These are phyloP conservation scores for Lenwebbia sp. DNA, from an alignment of 345 rosid genomes.

Conservation along the genomic window DNA sequence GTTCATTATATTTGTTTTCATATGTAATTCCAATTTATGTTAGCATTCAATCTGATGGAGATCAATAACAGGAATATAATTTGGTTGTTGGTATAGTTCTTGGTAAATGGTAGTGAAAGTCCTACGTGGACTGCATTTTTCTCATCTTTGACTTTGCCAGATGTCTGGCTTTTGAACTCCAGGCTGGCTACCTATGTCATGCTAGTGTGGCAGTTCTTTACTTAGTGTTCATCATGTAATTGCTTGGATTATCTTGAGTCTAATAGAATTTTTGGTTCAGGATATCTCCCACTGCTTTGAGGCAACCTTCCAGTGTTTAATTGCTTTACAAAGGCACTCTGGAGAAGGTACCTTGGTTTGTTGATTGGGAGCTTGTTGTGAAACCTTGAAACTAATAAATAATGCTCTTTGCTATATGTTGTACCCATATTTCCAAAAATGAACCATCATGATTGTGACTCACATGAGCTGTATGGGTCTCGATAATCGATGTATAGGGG, in stretches of 20 bases:
- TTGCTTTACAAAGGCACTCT: conserved; percentile 68
- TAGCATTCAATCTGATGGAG: conserved; percentile 1
- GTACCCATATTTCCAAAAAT: neutral
- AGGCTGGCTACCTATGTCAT: neutral
- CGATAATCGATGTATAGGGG: neutral
- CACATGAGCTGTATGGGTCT: neutral
- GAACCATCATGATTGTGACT: neutral
- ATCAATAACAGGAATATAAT: neutral
- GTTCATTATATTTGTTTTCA: conserved; percentile 12
- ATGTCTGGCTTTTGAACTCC: neutral
- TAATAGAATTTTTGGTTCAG: conserved; percentile 86
- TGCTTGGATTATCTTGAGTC: conserved; percentile 10
- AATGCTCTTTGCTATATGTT: neutral
- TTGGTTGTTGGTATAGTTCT: neutral
- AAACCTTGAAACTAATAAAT: conserved; percentile 7
- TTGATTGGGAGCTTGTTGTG: conserved; percentile 45
- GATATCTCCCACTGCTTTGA: conserved; percentile 67
- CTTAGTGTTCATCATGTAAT: neutral
- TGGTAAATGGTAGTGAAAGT: neutral
- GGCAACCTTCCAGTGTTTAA: conserved; percentile 74
- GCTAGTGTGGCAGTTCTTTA: conserved; percentile 5
- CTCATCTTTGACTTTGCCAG: neutral
- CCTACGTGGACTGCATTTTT: neutral
- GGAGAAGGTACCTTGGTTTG: conserved; percentile 99
- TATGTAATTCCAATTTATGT: conserved; percentile 6